Evolutionary conservation across 2,329 filamentous ascomycete species (phyloP), one percentile per base, ranked within the genome.

Genomic region (Claviceps paspali): DNA sequence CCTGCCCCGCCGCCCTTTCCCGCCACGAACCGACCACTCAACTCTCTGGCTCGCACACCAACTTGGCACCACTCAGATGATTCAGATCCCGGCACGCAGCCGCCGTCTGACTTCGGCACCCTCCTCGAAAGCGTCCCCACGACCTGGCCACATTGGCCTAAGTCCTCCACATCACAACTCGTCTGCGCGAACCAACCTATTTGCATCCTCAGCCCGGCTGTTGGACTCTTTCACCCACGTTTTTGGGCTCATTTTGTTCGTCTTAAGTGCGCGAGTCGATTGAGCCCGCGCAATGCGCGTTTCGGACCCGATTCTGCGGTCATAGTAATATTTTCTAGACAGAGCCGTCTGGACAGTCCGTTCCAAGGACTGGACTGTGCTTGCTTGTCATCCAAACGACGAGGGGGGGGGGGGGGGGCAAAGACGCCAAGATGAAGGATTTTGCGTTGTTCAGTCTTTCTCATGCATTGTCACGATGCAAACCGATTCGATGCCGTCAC

Each of bases 221-320:
- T 4, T 28, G 28, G 14, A 6, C 22, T 23, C n/a, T 55, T 61
- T 60, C 48, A 54, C 56, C 58, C 52, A 59, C 63, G 58, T 81
- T 69, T 65, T 75, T 76, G 67, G 72, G 72, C 76, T 82, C 68
- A 50, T 76, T 77, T 50, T 64, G 62, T 60, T 74, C 75, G 61
- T 55, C 56, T 29, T 34, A 38, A 35, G 30, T 39, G 43, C 59
- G 44, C 56, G 62, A 60, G 56, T 62, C 59, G 31, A 52, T 38
- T 23, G 35, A 22, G 29, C 24, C 17, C 27, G 32, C 31, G 34
- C 24, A 36, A 29, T 5, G 4, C 18, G 12, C 10, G 6, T 30
- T 33, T 21, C 23, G 4, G 5, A n/a, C n/a, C n/a, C n/a, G n/a
- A n/a, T n/a, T n/a, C n/a, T n/a, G n/a, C n/a, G n/a, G n/a, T n/a